Evolutionary conservation across 2,329 filamentous ascomycete species (phyloP).

Genomic region (Amylocarpus encephaloides): DNA sequence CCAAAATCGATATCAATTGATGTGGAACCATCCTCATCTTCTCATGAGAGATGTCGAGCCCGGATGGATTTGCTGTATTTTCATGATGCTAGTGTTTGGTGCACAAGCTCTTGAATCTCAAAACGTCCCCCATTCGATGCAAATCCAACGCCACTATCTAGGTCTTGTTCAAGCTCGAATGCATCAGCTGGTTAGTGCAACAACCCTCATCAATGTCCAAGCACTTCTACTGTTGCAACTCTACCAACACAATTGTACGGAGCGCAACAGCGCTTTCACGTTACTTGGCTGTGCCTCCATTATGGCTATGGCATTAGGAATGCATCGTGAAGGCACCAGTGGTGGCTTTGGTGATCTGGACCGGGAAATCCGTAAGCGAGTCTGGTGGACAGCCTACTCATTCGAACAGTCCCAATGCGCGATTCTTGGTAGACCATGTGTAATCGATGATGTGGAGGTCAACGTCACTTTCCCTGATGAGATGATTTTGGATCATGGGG

Average conservation of each 20-base stretch:
- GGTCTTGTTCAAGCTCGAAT: slow-evolving; percentile 32
- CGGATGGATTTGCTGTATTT: slow-evolving; percentile 37
- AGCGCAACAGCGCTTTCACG: slow-evolving; percentile 37
- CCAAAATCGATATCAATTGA: slow-evolving; percentile 33
- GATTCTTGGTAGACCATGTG: slow-evolving; percentile 27
- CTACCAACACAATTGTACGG: slow-evolving; percentile 37
- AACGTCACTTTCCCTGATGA: slow-evolving; percentile 27
- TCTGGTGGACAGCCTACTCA: slow-evolving; percentile 29
- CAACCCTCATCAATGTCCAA: slow-evolving; percentile 37
- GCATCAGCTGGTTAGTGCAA: slow-evolving; percentile 33
- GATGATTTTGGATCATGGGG: slow-evolving; percentile 23
- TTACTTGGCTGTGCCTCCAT: slow-evolving; percentile 37
- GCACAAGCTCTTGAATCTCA: slow-evolving; percentile 33
- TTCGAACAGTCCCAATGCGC: slow-evolving; percentile 30
- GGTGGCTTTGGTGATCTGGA: slow-evolving; percentile 32
- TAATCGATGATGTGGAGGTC: slow-evolving; percentile 28
- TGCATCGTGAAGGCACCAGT: slow-evolving; percentile 38
- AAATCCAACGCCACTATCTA: slow-evolving; percentile 32
- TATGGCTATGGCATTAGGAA: slow-evolving; percentile 38
- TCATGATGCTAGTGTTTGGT: slow-evolving; percentile 37
- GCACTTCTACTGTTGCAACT: slow-evolving; percentile 37
- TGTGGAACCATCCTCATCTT: slow-evolving; percentile 28
- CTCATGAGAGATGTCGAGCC: slow-evolving; percentile 32
- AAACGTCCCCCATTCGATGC: slow-evolving; percentile 26
- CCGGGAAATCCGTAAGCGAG: slow-evolving; percentile 25